Evolutionary conservation across 75 land plant species (phyloP).

Genomic region (Chamaecyparis obtusa): DNA sequence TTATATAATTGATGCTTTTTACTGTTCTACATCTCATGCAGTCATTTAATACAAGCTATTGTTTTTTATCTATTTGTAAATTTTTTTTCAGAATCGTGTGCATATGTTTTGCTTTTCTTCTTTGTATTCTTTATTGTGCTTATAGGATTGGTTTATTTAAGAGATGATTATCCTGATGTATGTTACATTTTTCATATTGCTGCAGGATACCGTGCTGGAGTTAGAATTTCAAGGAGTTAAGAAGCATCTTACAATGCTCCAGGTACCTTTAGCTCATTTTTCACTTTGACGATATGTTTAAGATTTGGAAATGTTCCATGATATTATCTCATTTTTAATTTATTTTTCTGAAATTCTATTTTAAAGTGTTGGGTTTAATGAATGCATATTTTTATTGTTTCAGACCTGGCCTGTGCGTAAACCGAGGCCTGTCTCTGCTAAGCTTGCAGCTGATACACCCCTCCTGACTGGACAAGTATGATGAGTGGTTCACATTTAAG

Average conservation of each 20-base stretch:
- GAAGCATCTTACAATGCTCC: slow-evolving; percentile 93
- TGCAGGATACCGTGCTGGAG: slow-evolving; percentile 94
- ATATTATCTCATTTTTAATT: no score
- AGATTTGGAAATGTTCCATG: not conserved
- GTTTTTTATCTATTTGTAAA: not conserved
- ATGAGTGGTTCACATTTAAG: not conserved
- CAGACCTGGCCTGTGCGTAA: slow-evolving; percentile 99
- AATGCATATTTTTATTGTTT: slow-evolving; percentile 17
- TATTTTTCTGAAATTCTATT: not conserved
- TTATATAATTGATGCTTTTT: not conserved
- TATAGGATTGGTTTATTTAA: not conserved
- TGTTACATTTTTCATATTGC: not conserved
- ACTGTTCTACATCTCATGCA: not conserved
- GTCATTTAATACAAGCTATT: not conserved
- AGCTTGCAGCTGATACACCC: slow-evolving; percentile 99
- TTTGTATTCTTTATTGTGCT: not conserved
- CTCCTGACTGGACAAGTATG: slow-evolving; percentile 94
- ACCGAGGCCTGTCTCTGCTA: slow-evolving; percentile 93
- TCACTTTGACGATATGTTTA: not conserved
- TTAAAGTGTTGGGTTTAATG: slow-evolving; percentile 1
- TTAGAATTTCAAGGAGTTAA: slow-evolving; percentile 97
- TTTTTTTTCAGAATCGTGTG: not conserved
- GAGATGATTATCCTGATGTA: not conserved
- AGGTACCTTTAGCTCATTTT: slow-evolving; percentile 44
- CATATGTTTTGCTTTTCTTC: not conserved